Percentiles rank a stretch among this genome's conserved stretches.
Conservation (phyloP, 139 green algal species). For the Chlorella vulgaris region DNA sequence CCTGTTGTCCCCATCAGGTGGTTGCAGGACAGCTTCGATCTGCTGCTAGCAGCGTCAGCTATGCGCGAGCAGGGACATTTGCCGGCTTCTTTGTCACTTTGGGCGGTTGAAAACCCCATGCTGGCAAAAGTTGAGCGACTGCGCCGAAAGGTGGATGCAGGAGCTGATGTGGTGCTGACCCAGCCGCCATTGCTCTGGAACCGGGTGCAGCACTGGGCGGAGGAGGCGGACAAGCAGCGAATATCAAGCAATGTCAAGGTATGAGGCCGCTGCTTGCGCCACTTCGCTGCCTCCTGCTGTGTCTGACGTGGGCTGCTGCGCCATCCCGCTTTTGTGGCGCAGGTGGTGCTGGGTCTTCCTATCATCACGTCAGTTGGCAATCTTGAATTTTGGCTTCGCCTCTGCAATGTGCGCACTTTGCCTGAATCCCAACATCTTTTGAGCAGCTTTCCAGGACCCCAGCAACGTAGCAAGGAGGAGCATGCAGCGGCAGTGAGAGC, state of each 20-base stretch:
- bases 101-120: slow-evolving; percentile 81
- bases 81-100: slow-evolving; percentile 51
- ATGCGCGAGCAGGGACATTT: slow-evolving; percentile 51
- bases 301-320: neutral
- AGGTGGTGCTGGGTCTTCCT: slow-evolving; percentile 69
- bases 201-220: slow-evolving; percentile 59
- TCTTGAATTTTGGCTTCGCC: slow-evolving; percentile 69
- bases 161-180: slow-evolving; percentile 72
- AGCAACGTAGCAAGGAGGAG: slow-evolving; percentile 3
- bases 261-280: neutral
- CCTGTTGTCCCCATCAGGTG: slow-evolving; percentile 34
- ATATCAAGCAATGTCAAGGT: slow-evolving; percentile 17
- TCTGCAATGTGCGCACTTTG: slow-evolving; percentile 48
- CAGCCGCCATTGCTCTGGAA: slow-evolving; percentile 75
- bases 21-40: slow-evolving; percentile 52
- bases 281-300: neutral
- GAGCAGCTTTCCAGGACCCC: slow-evolving; percentile 31
- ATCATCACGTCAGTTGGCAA: slow-evolving; percentile 61
- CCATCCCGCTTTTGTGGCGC: no score
- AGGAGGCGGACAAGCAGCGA: slow-evolving; percentile 33
- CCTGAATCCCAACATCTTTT: slow-evolving; percentile 32
- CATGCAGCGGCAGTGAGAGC: slow-evolving; percentile 5
- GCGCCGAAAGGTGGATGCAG: slow-evolving; percentile 58
- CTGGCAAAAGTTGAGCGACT: slow-evolving; percentile 22
- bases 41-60: slow-evolving; percentile 45